phyloP scores from a whole-genome alignment of 2,329 filamentous ascomycete species.

The Didymella sp. region DNA sequence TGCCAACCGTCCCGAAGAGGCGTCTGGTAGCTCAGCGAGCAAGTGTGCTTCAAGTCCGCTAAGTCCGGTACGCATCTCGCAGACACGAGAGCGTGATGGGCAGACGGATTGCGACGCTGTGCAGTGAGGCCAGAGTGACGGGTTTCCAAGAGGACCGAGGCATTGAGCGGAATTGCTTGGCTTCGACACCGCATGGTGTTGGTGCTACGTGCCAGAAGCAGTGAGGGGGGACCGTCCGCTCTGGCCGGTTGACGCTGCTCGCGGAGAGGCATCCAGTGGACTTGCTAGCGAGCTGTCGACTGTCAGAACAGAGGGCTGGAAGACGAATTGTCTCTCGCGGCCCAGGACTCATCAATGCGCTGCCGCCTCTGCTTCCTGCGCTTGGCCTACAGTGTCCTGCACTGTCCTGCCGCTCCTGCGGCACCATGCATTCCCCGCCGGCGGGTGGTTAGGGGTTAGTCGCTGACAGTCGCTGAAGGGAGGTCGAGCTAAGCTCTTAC shows the following conservation, averaged over 20 bases:
- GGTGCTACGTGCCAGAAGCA: slow-evolving; percentile 18
- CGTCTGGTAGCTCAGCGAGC: slow-evolving; percentile 1
- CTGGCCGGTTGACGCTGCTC: background rate
- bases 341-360: background rate
- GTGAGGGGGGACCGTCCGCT: slow-evolving; percentile 8
- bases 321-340: background rate
- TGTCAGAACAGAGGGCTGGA: slow-evolving; percentile 7
- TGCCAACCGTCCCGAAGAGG: slow-evolving; percentile 1
- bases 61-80: slow-evolving; percentile 6
- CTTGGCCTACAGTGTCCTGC: background rate
- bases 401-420: too few relatives aligned
- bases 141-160: background rate
- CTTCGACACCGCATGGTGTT: slow-evolving; percentile 17
- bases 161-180: slow-evolving; percentile 20
- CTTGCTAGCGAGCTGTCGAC: slow-evolving; percentile 4
- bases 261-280: background rate
- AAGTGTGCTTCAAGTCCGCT: slow-evolving; percentile 7
- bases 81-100: slow-evolving; percentile 3
- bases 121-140: background rate
- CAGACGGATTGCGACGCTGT: background rate
- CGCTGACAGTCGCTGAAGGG: slow-evolving; percentile 11
- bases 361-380: background rate
- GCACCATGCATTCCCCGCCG: slow-evolving; percentile 18
- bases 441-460: background rate
- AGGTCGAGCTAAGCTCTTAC: slow-evolving; percentile 22